Evolutionary conservation across 495 filamentous ascomycete species (phyloP), one percentile per base, ranked within the genome.

Genomic region (Lineolata rhizophorae): DNA sequence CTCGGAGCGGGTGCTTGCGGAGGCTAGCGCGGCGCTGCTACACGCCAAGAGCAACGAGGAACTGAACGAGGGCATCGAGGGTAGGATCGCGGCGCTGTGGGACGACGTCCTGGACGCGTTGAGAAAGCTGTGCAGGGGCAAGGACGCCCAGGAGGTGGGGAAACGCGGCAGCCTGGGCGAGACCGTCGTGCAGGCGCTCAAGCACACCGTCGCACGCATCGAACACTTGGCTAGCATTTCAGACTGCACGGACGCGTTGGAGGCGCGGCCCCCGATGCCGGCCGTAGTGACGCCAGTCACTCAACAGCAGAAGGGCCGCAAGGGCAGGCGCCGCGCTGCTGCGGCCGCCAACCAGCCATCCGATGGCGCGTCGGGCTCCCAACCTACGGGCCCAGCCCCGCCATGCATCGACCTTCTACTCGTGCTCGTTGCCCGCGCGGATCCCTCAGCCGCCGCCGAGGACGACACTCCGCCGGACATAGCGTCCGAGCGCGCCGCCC

Each of bases 21-120:
- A 93, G 50, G 83, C 81, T 15, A 75, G 71, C 10, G 61, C 70
- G 10, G 80, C 82, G 10, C 64, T 97, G 19, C 51, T 91, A 14
- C 84, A 92, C 47, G 82, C 84, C 9, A 72, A 75, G 33, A 71
- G 65, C 35, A 85, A 77, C 33, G 80, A 85, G 38, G 82, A 87
- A 37, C 67, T 91, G 31, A 71, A 80, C 34, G 90, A 95, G 37
- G 58, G 78, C 12, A 71, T 81, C 1, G 76, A 87, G 27, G 64
- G 52, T 44, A 93, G 82, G 45, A 51, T 95, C 5, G 65, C 72
- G 22, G 63, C 70, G 25, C 57, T 94, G 5, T 93, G 90, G 80
- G 83, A 94, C 30, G 70, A 80, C 25, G 68, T 73, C 6, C 61
- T 81, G 17, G 71, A 70, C 39, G 61, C 70, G 2, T 61, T 95